Base-by-base conservation (phyloP, 2,329 filamentous ascomycete genomes). In the Colletotrichum incanum region DNA sequence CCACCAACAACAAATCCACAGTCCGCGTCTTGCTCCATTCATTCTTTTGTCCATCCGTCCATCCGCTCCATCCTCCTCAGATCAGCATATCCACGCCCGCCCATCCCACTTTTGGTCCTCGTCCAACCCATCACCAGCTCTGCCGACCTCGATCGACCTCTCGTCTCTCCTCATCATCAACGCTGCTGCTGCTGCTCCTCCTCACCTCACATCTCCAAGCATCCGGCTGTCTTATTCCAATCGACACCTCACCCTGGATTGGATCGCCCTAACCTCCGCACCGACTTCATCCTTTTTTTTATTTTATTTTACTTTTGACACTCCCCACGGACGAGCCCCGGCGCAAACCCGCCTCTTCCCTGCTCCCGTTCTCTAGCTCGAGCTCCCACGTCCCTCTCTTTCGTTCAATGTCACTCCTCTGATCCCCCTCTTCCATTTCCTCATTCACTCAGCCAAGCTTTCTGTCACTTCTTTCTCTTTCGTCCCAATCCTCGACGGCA, bases 1-100 rank as follows among this genome's bases (percentile, higher is more conserved):
- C 9, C 41, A 14, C n/a, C 43, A 61, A 6, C 34, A n/a, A 5
- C 55, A 41, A 20, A 34, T 23, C 34, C 54, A 56, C 31, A 55
- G 28, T 28, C 55, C 55, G 9, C 55, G 23, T 23, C 23, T 11
- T 14, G 20, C 34, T 9, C 54, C 54, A 31, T 31, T 8, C 14
- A 20, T 55, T 43, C 26, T 52, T 28, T 20, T 26, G 43, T 16
- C 41, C 56, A 34, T 39, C 52, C 31, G 31, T 18, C 28, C 34
- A 12, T 31, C 28, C 39, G 28, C 23, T 23, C 34, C 55, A 26
- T 37, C 43, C 41, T 16, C 43, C 45, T 60, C 41, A 26, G 59
- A 62, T 62, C 59, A 28, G 31, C 59, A 39, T 62, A 34, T 62
- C 59, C 59, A 62, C 59, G 45, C 34, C 34, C 45, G 59, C 31